Percentiles rank a stretch among this genome's conserved stretches.
phyloP scores from a whole-genome alignment of 2,329 filamentous ascomycete species.

The Dothiorella sarmentorum region DNA sequence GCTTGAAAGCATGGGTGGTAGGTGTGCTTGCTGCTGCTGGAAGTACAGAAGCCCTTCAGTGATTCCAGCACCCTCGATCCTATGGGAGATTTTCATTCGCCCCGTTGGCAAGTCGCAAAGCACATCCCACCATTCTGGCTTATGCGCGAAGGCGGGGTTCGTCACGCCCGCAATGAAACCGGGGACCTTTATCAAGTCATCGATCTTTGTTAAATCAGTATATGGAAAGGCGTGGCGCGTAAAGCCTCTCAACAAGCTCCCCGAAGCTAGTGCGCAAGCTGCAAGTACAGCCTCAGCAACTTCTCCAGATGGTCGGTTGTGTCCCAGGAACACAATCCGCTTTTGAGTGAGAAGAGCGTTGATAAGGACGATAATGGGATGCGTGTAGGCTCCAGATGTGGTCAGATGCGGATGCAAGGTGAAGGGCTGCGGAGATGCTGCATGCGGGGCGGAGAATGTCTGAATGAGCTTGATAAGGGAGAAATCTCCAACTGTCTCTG shows the following conservation, averaged over 20 bases:
- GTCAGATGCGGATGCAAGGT: slow-evolving; percentile 86
- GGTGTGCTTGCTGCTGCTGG: slow-evolving; percentile 60
- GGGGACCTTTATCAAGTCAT: slow-evolving; percentile 90
- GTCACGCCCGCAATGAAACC: slow-evolving; percentile 98
- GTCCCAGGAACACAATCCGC: slow-evolving; percentile 89
- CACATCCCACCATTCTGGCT: slow-evolving; percentile 97
- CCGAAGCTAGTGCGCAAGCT: slow-evolving; percentile 90
- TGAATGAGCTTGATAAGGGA: slow-evolving; percentile 96
- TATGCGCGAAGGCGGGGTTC: slow-evolving; percentile 91
- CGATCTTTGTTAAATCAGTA: slow-evolving; percentile 95
- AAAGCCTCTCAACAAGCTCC: slow-evolving; percentile 88
- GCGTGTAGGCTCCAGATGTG: slow-evolving; percentile 82
- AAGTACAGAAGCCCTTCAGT: slow-evolving; percentile 88
- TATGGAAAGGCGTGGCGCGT: slow-evolving; percentile 96
- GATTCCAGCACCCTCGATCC: slow-evolving; percentile 73
- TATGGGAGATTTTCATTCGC: slow-evolving; percentile 88
- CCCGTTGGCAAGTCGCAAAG: slow-evolving; percentile 90
- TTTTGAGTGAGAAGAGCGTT: slow-evolving; percentile 97
- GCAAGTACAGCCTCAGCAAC: slow-evolving; percentile 97
- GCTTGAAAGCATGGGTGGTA: slow-evolving; percentile 21
- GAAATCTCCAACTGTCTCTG: slow-evolving; percentile 96
- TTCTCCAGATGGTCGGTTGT: slow-evolving; percentile 91
- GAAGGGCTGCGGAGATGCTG: slow-evolving; percentile 81
- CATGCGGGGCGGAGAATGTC: slow-evolving; percentile 80
- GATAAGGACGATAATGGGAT: slow-evolving; percentile 90